Evolutionary conservation across 1,139 yeast species (phyloP), one percentile per base, ranked within the genome.

Genomic region (Ashbya aceris): DNA sequence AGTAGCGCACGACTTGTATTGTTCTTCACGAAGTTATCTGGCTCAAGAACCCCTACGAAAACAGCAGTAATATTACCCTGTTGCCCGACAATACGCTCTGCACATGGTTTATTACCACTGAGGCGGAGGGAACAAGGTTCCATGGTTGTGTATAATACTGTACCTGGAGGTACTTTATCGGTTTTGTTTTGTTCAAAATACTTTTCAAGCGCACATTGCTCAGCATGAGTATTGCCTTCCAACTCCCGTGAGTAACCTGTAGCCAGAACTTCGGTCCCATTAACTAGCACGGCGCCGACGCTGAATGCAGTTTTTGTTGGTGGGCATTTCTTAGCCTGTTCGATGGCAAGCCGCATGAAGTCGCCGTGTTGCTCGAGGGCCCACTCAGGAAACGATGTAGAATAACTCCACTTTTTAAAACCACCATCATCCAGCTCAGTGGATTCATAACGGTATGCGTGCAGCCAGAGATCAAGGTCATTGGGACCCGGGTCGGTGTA

Each of bases 141-240:
- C 98, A 93, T 93, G 0, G 97, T 85, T 0, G 98, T 91, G 61
- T 85, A 93, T 9, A 91, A 65, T 35, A 83, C 86, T 0, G 95
- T 77, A 0, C 95, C 95, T 12, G 56, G 59, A 0, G 97, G 96
- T 1, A 86, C 70, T 4, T 67, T 68, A 4, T 59, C 50, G 1
- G 55, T 51, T 2, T 75, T 74, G n/a, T 55, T 52, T 41, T 52
- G 41, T 2, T 54, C 45, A 44, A 70, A 77, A 52, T 80, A 83
- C 60, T 93, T 93, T 36, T 80, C 83, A 45, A 93, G 62, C 0
- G 96, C 96, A 67, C 94, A 83, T 58, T 93, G 96, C 57, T 93
- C 99, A 1, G 98, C 98, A 61, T 93, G 99, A 0, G 99, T 93
- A 59, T 93, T 93, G 0, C 98, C 98, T 12, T 83, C 85, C 3